phyloP scores from a whole-genome alignment of 345 rosid genomes.

The Euclidium syriacum region DNA sequence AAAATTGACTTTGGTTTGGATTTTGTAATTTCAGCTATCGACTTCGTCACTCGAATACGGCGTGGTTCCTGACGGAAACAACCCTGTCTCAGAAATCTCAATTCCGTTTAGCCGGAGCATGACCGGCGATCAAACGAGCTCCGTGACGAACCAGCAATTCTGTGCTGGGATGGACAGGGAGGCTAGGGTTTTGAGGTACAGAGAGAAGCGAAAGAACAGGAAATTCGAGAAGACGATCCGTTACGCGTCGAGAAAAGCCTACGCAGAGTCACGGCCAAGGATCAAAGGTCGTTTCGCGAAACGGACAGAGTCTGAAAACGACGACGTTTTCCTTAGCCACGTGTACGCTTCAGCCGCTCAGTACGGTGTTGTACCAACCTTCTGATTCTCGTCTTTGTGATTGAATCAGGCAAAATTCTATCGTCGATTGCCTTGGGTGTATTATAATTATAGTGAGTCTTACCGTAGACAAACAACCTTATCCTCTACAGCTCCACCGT shows the following conservation, averaged over 20 bases:
- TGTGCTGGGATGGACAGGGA: conserved; percentile 59
- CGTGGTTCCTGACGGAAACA: conserved; percentile 82
- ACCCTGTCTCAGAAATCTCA: conserved; percentile 54
- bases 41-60: conserved; percentile 78
- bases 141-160: conserved; percentile 30
- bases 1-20: neutral
- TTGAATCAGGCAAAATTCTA: too few relatives aligned
- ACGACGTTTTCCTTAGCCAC: conserved; percentile 25
- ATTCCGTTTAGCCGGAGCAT: conserved; percentile 42
- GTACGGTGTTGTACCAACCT: conserved; percentile 80
- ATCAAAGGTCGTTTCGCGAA: conserved; percentile 96
- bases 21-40: conserved; percentile 49
- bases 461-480: conserved; percentile 22
- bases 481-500: conserved; percentile 13
- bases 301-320: conserved; percentile 47
- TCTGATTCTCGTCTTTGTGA: conserved; percentile 19
- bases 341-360: conserved; percentile 27
- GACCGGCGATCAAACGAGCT: conserved; percentile 21
- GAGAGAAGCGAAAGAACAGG: conserved; percentile 94
- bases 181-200: conserved; percentile 87
- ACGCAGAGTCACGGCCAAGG: conserved; percentile 90
- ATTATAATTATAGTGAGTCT: conserved; percentile 26
- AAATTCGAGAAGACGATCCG: conserved; percentile 96
- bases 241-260: conserved; percentile 89
- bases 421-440: conserved; percentile 8